Base-by-base conservation (phyloP, 75 land plant species). In the Gnetum montanum region DNA sequence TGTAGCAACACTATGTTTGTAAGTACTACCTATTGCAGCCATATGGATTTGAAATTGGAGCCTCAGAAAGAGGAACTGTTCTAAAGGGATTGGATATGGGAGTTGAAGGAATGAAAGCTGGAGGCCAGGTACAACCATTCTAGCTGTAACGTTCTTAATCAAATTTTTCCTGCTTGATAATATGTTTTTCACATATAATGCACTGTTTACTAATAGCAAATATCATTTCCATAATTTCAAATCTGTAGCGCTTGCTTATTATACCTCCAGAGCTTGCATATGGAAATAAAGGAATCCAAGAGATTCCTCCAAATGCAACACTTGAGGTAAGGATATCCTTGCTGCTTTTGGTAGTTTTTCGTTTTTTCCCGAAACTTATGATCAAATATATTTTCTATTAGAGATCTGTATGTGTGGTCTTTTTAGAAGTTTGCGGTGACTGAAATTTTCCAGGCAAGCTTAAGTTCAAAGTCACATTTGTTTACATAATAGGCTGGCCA, bases 261-360 rank as follows among this genome's bases (percentile, higher is more conserved):
- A 77, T 92, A 34, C 97, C 95, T 41, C 95, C 97, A 34, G 84
- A 85, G 67, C 72, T 92, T 34, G 97, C 97, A 35, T 92, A 88
- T 70, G 97, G 97, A 61, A 85, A 67, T 43, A 92, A 74, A 79
- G 97, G 97, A 49, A 72, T 88, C 40, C 97, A 92, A 70, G 97
- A 92, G 59, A 92, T 92, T 54, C 97, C 97, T 34, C 97, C 97
- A 15, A 82, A 82, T 85, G 97, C 97, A 48, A 88, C 97, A 50
- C 83, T 92, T 55, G 90, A 92, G 95, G 97, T 92, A 59, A 52
- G 1, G 29, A 4, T 41, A 41, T 41, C 7, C 43, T 11, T 1
- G 13, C 3, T 52, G 54, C 34, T 52, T 31, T 52, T 16, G 13
- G 18, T 33, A 4, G 24, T 23, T 15, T 48, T 12, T 25, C 25